A percentile compares a stretch with the other conserved stretches of the same genome.
These are phyloP conservation scores for Grigorovia yakushimaensis DNA, from an alignment of 805 yeast species.

Conservation along the genomic window DNA sequence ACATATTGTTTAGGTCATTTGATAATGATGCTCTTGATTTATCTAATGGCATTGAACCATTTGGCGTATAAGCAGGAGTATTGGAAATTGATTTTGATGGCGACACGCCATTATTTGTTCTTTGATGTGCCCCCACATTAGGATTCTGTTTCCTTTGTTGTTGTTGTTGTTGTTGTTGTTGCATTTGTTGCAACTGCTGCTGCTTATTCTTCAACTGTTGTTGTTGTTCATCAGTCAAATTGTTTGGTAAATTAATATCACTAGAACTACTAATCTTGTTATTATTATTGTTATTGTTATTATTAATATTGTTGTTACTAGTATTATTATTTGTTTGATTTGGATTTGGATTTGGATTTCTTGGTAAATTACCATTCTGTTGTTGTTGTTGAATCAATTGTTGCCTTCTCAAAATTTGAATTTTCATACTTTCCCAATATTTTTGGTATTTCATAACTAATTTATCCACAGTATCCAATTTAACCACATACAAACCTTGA, in stretches of 20 bases:
- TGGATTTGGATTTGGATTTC: slow-evolving; percentile 1
- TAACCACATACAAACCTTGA: slow-evolving; percentile 56
- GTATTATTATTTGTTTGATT: not conserved
- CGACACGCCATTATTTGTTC: not conserved
- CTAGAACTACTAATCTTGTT: slow-evolving; percentile 8
- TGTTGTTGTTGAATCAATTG: slow-evolving; percentile 32
- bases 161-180: slow-evolving; percentile 4
- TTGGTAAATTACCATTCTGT: slow-evolving; percentile 2
- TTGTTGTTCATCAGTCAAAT: slow-evolving; percentile 17
- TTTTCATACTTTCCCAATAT: slow-evolving; percentile 66
- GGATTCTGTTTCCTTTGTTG: not conserved
- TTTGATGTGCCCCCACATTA: not conserved
- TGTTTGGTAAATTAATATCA: slow-evolving; percentile 9
- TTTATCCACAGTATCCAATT: slow-evolving; percentile 62
- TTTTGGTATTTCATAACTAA: slow-evolving; percentile 63
- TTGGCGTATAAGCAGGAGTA: not conserved
- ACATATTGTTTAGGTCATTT: not conserved
- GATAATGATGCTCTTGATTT: not conserved
- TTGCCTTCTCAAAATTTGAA: slow-evolving; percentile 37
- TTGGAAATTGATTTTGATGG: not conserved
- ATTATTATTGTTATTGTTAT: slow-evolving; percentile 3
- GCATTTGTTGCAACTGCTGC: slow-evolving; percentile 14
- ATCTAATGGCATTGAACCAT: not conserved
- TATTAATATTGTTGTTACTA: not conserved
- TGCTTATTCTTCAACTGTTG: slow-evolving; percentile 22